phyloP scores from a whole-genome alignment of 495 filamentous ascomycete genomes.

The Entonaema liquescens region DNA sequence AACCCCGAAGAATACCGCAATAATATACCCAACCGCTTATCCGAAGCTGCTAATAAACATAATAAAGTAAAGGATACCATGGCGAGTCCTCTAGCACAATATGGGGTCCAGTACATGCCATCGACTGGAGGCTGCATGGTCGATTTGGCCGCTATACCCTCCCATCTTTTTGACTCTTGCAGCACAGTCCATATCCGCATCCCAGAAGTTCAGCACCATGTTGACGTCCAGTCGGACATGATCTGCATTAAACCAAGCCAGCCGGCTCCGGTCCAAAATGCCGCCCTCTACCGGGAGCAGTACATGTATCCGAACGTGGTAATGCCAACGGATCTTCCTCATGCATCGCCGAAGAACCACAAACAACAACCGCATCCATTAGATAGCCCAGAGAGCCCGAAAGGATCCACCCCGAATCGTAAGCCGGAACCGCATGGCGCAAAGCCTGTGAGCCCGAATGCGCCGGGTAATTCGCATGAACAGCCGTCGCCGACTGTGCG shows the following conservation, averaged over 20 bases:
- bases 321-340: constrained; percentile 6
- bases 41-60: background rate
- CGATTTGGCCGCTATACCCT: constrained; percentile 29
- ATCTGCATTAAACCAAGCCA: constrained; percentile 39
- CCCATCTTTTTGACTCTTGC: constrained; percentile 25
- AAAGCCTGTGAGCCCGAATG: background rate
- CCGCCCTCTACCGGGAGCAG: constrained; percentile 23
- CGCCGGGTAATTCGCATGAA: background rate
- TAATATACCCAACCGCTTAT: too few species aligned
- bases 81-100: constrained; percentile 19
- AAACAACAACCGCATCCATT: constrained; percentile 29
- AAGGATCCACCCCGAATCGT: constrained; percentile 21
- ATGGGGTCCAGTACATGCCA: constrained; percentile 29
- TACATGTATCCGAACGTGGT: constrained; percentile 12
- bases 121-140: constrained; percentile 33
- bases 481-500: background rate
- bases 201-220: constrained; percentile 18
- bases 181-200: constrained; percentile 35
- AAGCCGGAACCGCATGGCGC: background rate
- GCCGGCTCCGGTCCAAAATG: background rate
- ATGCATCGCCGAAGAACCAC: constrained; percentile 24
- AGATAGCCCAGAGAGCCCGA: background rate
- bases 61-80: background rate
- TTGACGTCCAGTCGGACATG: constrained; percentile 27
- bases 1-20: too few species aligned